Evolutionary conservation across 1,284 basidiomycete species (phyloP).

Genomic region (Apiotrichum mycotoxinovorans): DNA sequence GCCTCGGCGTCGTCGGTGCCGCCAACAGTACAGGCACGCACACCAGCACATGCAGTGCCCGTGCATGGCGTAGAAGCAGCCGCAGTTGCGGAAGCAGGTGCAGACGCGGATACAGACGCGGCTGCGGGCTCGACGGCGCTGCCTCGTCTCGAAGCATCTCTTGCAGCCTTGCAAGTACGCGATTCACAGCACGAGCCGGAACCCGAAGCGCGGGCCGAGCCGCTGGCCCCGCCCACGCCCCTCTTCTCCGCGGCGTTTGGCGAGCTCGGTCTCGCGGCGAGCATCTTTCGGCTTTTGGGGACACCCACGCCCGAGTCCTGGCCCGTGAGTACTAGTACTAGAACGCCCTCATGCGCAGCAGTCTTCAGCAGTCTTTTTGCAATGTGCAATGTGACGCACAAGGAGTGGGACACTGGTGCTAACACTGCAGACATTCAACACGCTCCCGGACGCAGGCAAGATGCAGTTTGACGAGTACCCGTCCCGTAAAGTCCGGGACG

Average conservation of each 20-base stretch:
- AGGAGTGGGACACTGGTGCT: not conserved
- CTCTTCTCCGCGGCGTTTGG: conserved; percentile 38
- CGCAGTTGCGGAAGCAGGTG: too few relatives aligned
- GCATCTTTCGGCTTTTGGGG: conserved; percentile 39
- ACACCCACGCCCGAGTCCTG: conserved; percentile 33
- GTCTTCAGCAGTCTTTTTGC: too few relatives aligned
- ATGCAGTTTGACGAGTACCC: conserved; percentile 29
- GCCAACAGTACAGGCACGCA: not conserved
- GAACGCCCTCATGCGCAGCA: too few relatives aligned
- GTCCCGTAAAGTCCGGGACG: conserved; percentile 7
- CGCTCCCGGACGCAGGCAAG: conserved; percentile 37
- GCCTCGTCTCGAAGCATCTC: too few relatives aligned
- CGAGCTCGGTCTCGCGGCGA: conserved; percentile 40
- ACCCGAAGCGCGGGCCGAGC: not conserved
- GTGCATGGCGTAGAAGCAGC: too few relatives aligned
- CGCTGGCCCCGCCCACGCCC: not conserved
- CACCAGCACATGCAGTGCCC: too few relatives aligned
- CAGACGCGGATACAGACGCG: too few relatives aligned
- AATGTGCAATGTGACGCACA: not conserved
- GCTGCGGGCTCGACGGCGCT: too few relatives aligned
- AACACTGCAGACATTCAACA: conserved; percentile 26
- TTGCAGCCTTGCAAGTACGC: too few relatives aligned
- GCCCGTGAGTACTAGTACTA: conserved; percentile 33
- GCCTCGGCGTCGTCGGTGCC: not conserved
- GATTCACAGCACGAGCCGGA: too few relatives aligned